Evolutionary conservation across 164 flowering plant species (phyloP).

Genomic region (Sedum album): DNA sequence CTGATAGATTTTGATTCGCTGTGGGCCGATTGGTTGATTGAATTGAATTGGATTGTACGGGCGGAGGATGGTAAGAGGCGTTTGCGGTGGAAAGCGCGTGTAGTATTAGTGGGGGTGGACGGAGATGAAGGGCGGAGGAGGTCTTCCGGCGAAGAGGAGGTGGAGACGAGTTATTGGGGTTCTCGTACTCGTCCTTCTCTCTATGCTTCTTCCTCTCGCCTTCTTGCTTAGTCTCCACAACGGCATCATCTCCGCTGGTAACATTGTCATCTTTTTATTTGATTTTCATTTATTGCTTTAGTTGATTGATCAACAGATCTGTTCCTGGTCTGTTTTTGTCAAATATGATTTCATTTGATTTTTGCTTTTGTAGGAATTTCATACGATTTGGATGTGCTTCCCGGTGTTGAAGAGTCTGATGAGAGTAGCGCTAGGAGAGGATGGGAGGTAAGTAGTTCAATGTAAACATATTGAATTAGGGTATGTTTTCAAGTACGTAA

Average conservation of each 20-base stretch:
- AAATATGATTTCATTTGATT: not conserved
- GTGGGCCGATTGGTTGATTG: too few species aligned
- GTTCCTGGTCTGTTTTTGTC: not conserved
- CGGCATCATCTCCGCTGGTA: too few species aligned
- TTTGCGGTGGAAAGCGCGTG: not conserved
- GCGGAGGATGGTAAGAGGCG: too few species aligned
- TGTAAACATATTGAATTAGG: not conserved
- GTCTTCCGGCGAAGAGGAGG: too few species aligned
- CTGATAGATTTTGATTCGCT: too few species aligned
- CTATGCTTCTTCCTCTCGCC: constrained; percentile 88
- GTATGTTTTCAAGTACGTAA: not conserved
- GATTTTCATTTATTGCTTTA: constrained; percentile 13
- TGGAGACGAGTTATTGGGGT: too few species aligned
- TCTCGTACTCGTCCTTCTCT: constrained; percentile 68
- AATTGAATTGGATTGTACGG: too few species aligned
- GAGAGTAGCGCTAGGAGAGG: constrained; percentile 12
- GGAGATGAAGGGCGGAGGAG: too few species aligned
- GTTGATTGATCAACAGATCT: not conserved
- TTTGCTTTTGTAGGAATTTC: constrained; percentile 27
- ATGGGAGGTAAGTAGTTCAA: constrained; percentile 21
- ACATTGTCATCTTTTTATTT: constrained; percentile 44
- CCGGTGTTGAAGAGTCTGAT: constrained; percentile 17
- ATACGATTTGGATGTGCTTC: constrained; percentile 21
- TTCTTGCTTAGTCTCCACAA: too few species aligned
- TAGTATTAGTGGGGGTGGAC: not conserved